Conservation (phyloP, 371 early-diverging fungal genomes). For the Mucor saturninus region DNA sequence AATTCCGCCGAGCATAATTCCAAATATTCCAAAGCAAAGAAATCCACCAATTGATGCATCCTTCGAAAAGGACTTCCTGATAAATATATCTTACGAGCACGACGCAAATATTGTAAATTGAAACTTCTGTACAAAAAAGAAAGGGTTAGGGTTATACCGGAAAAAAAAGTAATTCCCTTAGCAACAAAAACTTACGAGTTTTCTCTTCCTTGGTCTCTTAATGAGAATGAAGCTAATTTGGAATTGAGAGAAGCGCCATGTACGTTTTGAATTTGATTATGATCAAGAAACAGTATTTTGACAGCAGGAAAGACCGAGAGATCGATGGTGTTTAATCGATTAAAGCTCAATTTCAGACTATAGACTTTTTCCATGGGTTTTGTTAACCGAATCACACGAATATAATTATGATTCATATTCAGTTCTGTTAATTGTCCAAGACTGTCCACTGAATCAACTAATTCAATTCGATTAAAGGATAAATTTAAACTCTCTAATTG, state of each 20-base stretch:
- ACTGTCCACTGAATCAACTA: constrained; percentile 49
- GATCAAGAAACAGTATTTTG: constrained; percentile 57
- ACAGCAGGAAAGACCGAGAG: constrained; percentile 53
- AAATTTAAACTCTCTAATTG: constrained; percentile 58
- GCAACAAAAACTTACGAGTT: constrained; percentile 31
- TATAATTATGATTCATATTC: constrained; percentile 56
- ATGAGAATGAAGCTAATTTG: constrained; percentile 53
- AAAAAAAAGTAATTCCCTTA: neutral
- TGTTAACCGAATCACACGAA: constrained; percentile 45
- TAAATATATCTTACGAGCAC: constrained; percentile 56
- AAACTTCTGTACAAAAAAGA: constrained; percentile 36
- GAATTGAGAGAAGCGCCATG: constrained; percentile 45
- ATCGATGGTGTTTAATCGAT: constrained; percentile 54
- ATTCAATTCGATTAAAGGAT: constrained; percentile 56
- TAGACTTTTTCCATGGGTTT: constrained; percentile 45
- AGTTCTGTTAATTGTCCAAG: constrained; percentile 41
- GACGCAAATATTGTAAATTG: constrained; percentile 51
- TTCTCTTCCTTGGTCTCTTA: constrained; percentile 60
- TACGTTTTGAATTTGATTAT: constrained; percentile 53
- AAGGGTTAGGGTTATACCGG: no score
- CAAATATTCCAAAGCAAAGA: constrained; percentile 58
- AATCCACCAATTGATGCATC: constrained; percentile 44
- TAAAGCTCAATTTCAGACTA: constrained; percentile 52
- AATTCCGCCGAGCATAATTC: constrained; percentile 57
- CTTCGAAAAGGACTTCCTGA: constrained; percentile 54